Evolutionary conservation across 2,329 filamentous ascomycete species (phyloP), one percentile per base, ranked within the genome.

Genomic region (Mycosphaerella sp.): DNA sequence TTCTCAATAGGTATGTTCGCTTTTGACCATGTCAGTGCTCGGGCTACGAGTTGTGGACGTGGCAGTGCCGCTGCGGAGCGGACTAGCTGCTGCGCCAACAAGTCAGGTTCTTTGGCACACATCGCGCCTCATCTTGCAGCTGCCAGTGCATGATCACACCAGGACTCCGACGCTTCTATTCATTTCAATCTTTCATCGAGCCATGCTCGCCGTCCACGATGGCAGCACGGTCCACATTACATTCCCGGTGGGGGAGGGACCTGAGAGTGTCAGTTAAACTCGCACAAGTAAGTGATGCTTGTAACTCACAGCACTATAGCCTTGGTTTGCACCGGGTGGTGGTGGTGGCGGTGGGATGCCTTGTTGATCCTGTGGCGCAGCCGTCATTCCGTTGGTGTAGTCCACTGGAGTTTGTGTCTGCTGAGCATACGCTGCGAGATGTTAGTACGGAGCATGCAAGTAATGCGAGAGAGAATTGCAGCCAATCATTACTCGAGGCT

Each of bases 181-280:
- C 34, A 7, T 38, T 38, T 38, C 34, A 38, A 11, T 38, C 34
- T 38, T 38, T n/a, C 34, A n/a, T 29, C 26, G 26, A 29, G 26
- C 26, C 26, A 7, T 4, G 26, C 6, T 7, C 26, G 6, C 26
- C 26, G 26, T 29, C 26, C 26, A 29, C 26, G 26, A 29, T 7
- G 26, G 26, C 26, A 29, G 6, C 2, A 29, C 10, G 12, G 34
- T 10, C 34, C 34, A 38, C 5, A 26, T 26, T 45, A 51, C 48
- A 51, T 51, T 11, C 48, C 48, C 14, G 48, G 48, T 21, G 48
- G 48, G 14, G 48, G 48, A 36, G 48, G 48, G 32, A 51, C 48
- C 48, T 51, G 17, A 43, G 14, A 17, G 26, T 14, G 17, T 51
- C 32, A 51, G 40, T 14, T 31, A 14, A 38, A 14, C 11, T 45